A percentile compares a stretch with the other conserved stretches of the same genome.
These are phyloP conservation scores for Trichoderma asperellum DNA, from an alignment of 2,329 filamentous ascomycete genomes.

Conservation along the genomic window DNA sequence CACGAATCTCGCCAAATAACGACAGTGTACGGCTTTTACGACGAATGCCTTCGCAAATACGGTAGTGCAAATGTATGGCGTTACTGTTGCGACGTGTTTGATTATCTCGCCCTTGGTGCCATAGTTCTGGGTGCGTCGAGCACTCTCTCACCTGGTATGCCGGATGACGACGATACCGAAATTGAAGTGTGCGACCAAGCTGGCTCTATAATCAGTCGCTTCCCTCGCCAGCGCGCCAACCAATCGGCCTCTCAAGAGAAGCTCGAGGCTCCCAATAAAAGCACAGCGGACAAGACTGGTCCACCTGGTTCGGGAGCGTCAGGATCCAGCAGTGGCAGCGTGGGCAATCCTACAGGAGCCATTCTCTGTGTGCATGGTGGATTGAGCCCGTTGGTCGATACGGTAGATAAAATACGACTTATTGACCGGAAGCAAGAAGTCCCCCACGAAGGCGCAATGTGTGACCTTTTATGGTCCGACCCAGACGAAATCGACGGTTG, in stretches of 20 bases:
- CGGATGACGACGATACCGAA: conserved; percentile 74
- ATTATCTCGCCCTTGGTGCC: conserved; percentile 90
- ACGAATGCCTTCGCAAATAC: conserved; percentile 95
- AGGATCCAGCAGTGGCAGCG: conserved; percentile 65
- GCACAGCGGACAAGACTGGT: conserved; percentile 54
- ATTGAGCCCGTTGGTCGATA: conserved; percentile 86
- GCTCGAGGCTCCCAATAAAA: conserved; percentile 36
- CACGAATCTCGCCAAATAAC: conserved; percentile 97
- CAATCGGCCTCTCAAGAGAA: conserved; percentile 29
- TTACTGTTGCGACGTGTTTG: conserved; percentile 97
- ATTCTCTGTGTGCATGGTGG: conserved; percentile 96
- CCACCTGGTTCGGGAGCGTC: conserved; percentile 81
- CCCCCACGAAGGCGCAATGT: conserved; percentile 98
- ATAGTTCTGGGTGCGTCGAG: conserved; percentile 86
- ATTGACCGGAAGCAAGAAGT: conserved; percentile 98
- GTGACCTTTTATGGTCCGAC: conserved; percentile 96
- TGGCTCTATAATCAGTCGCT: conserved; percentile 76
- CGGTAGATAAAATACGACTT: conserved; percentile 91
- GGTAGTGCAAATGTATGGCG: conserved; percentile 96
- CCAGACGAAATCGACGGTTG: conserved; percentile 98
- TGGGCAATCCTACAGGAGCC: conserved; percentile 74
- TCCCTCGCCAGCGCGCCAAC: conserved; percentile 55
- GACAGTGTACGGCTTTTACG: conserved; percentile 97
- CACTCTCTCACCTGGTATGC: conserved; percentile 57
- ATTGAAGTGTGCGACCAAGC: conserved; percentile 90